Conservation (phyloP, 2,329 filamentous ascomycete species). For the Alternaria angustiovoidea region DNA sequence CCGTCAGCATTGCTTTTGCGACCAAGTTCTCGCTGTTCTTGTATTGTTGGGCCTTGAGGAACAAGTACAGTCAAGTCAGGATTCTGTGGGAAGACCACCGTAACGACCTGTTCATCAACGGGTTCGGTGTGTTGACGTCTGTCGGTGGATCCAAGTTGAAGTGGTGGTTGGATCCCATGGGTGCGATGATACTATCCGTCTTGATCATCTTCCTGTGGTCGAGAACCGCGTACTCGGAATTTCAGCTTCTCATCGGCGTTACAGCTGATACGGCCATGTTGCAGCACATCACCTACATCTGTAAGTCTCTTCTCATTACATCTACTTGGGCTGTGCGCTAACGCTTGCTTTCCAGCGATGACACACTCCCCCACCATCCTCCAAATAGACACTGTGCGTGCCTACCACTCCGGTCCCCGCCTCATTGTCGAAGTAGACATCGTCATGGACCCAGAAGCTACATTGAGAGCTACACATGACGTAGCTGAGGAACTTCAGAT, state of each 20-base stretch:
- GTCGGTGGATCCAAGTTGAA: conserved; percentile 87
- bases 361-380: conserved; percentile 82
- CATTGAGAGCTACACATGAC: conserved; percentile 84
- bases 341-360: conserved; percentile 62
- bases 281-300: conserved; percentile 95
- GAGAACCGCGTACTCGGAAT: conserved; percentile 85
- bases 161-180: conserved; percentile 96
- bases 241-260: conserved; percentile 88
- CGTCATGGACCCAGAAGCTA: conserved; percentile 82
- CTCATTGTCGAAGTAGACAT: conserved; percentile 96
- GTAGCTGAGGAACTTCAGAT: conserved; percentile 92
- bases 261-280: conserved; percentile 84
- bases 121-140: conserved; percentile 87
- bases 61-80: conserved; percentile 89
- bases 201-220: conserved; percentile 84
- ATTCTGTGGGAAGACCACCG: conserved; percentile 98
- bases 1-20: conserved; percentile 81
- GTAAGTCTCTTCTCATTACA: conserved; percentile 52
- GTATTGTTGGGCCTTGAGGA: conserved; percentile 90
- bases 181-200: conserved; percentile 82
- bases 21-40: conserved; percentile 86
- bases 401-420: conserved; percentile 87
- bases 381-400: conserved; percentile 93
- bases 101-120: conserved; percentile 97
- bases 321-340: neutral